Conservation (phyloP, 176 grass and related monocot species). For the Triticum urartu region DNA sequence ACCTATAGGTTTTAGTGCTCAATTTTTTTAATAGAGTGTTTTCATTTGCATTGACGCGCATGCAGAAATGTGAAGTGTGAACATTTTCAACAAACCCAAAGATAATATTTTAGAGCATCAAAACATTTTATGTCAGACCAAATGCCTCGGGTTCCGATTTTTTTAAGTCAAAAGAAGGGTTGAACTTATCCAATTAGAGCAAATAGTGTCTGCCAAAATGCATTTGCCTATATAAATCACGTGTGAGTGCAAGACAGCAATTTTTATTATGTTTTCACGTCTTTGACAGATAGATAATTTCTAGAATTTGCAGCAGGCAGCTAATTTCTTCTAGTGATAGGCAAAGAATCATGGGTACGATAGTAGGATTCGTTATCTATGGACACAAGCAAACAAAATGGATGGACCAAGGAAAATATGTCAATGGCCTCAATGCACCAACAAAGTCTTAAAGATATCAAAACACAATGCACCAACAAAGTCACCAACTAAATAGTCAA, state of each 20-base stretch:
- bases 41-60: neutral
- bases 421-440: neutral
- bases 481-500: neutral
- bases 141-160: neutral
- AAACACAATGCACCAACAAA: neutral
- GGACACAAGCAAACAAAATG: neutral
- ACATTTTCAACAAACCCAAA: neutral
- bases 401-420: neutral
- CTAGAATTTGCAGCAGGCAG: conserved; percentile 1
- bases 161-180: neutral
- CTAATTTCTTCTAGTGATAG: conserved; percentile 18
- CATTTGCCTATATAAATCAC: neutral
- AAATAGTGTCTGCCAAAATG: conserved; percentile 8
- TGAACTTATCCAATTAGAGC: neutral
- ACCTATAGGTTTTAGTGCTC: neutral
- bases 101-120: neutral
- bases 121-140: neutral
- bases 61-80: neutral
- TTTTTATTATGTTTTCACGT: neutral
- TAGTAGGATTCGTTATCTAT: neutral
- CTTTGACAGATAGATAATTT: neutral
- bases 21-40: neutral
- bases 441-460: neutral
- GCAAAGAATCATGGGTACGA: neutral
- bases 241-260: neutral